Evolutionary conservation across 495 filamentous ascomycete species (phyloP).

Genomic region (Aspergillus ostianus): DNA sequence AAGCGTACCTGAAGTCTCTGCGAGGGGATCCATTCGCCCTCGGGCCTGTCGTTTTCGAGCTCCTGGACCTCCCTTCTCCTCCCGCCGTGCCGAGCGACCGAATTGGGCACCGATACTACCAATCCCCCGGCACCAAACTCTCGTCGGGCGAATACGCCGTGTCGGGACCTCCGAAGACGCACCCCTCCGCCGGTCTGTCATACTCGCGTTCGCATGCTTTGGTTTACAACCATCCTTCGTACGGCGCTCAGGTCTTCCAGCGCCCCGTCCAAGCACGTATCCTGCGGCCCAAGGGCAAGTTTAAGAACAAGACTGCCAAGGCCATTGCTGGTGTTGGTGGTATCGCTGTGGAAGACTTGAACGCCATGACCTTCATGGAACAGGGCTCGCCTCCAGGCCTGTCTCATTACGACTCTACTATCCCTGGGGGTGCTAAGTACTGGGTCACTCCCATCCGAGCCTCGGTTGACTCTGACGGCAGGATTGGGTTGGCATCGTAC

Average conservation of each 20-base stretch:
- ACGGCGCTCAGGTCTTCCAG: conserved; percentile 68
- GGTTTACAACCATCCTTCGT: conserved; percentile 75
- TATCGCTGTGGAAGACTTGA: conserved; percentile 47
- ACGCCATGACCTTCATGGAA: conserved; percentile 37
- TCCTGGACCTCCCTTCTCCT: conserved; percentile 49
- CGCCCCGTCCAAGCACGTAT: conserved; percentile 69
- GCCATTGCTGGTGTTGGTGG: conserved; percentile 52
- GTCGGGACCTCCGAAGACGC: conserved; percentile 72
- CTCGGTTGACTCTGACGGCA: conserved; percentile 57
- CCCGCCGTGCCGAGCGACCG: conserved; percentile 37
- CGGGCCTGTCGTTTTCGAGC: conserved; percentile 42
- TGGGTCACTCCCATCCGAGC: conserved; percentile 59
- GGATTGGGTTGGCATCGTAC: conserved; percentile 49
- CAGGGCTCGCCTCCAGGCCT: conserved; percentile 37
- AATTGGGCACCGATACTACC: conserved; percentile 37
- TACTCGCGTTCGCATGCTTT: conserved; percentile 73
- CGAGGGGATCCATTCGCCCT: conserved; percentile 52
- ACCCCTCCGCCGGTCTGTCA: conserved; percentile 87
- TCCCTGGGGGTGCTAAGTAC: conserved; percentile 64
- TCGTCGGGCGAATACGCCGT: conserved; percentile 51
- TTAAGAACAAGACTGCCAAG: conserved; percentile 31
- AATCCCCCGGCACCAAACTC: conserved; percentile 36
- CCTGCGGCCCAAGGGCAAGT: conserved; percentile 46
- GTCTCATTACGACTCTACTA: conserved; percentile 53
- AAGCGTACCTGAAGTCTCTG: conserved; percentile 57